These are phyloP conservation scores for Yarrowia sp. DNA, from an alignment of 805 yeast genomes.

Conservation along the genomic window DNA sequence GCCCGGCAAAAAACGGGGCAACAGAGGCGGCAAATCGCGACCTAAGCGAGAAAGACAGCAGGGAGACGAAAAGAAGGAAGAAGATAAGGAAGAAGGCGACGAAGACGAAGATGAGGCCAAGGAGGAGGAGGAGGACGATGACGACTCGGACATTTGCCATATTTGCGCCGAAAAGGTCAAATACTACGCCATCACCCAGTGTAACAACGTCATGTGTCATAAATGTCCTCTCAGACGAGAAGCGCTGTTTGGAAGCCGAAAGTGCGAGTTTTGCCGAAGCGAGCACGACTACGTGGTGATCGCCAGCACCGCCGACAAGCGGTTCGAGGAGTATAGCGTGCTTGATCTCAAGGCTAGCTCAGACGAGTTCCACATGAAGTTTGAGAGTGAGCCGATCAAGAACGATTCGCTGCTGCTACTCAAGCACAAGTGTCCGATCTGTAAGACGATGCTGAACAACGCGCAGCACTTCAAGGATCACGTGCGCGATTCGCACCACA, in stretches of 20 bases:
- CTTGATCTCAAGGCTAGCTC: constrained; percentile 54
- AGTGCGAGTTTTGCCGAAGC: constrained; percentile 85
- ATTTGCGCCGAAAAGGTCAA: constrained; percentile 80
- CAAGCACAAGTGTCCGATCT: constrained; percentile 61
- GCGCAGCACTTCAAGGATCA: constrained; percentile 72
- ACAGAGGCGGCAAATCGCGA: constrained; percentile 28
- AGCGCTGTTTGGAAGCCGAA: constrained; percentile 72
- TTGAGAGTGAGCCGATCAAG: constrained; percentile 61
- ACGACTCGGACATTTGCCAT: constrained; percentile 56
- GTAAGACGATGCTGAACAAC: constrained; percentile 53
- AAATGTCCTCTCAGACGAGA: constrained; percentile 82
- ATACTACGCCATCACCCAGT: constrained; percentile 76
- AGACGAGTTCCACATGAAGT: constrained; percentile 58
- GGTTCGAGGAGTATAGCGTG: constrained; percentile 46
- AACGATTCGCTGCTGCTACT: constrained; percentile 60
- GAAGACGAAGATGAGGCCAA: neutral
- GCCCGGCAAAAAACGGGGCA: constrained; percentile 23
- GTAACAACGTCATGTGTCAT: constrained; percentile 86
- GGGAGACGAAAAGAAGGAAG: neutral
- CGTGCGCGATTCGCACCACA: constrained; percentile 71
- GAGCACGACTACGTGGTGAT: constrained; percentile 66
- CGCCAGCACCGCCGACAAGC: constrained; percentile 51
- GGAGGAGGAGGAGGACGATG: neutral
- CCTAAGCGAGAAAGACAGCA: constrained; percentile 6
- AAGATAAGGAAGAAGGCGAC: neutral